These are phyloP conservation scores for Fusarium illudens DNA, from an alignment of 2,329 filamentous ascomycete genomes.

Conservation along the genomic window DNA sequence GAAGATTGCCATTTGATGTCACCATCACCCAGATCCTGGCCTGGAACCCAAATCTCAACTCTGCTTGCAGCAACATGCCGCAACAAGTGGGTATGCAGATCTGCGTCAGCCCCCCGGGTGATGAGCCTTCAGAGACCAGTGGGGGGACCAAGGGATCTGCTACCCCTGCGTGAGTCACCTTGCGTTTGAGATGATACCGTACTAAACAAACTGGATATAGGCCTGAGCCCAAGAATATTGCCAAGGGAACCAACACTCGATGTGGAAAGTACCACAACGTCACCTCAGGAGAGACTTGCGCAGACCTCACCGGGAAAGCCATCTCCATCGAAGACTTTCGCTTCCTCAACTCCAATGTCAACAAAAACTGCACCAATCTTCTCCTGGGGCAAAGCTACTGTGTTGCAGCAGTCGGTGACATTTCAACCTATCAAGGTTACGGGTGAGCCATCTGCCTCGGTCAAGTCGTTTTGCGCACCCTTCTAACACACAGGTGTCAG, in stretches of 20 bases:
- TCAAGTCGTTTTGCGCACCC: background rate
- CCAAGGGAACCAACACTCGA: background rate
- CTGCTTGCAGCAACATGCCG: slow-evolving; percentile 1
- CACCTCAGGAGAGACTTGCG: background rate
- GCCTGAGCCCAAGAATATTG: background rate
- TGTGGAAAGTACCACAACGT: slow-evolving; percentile 2
- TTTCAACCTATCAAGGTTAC: slow-evolving; percentile 3
- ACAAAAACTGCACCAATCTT: slow-evolving; percentile 4
- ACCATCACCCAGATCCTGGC: background rate
- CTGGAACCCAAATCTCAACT: slow-evolving; percentile 5
- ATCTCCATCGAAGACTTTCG: slow-evolving; percentile 4
- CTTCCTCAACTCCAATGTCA: slow-evolving; percentile 2
- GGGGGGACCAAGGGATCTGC: background rate
- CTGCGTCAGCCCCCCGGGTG: background rate
- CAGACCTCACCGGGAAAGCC: background rate
- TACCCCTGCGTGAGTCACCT: background rate
- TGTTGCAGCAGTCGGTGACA: background rate
- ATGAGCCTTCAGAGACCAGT: background rate
- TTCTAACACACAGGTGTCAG: background rate
- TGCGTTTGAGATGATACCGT: background rate
- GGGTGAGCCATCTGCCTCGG: background rate
- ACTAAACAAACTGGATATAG: background rate
- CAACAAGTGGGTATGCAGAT: slow-evolving; percentile 9
- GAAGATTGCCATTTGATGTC: background rate
- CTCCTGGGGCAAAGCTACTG: background rate